phyloP scores from a whole-genome alignment of 306 rosid species.

The Mimosa pudica region DNA sequence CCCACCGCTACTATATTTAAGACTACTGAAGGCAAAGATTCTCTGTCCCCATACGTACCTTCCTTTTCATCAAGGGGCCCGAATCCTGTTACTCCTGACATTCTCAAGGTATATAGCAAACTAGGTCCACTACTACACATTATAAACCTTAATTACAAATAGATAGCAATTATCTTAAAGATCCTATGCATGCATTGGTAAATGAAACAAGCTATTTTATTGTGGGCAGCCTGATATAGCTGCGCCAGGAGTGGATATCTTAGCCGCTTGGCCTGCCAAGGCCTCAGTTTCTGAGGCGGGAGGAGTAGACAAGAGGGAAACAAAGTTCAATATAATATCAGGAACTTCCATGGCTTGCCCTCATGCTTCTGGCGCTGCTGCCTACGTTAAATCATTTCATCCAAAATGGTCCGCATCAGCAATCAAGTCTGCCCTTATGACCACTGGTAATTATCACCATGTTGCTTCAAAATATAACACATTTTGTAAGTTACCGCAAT shows the following conservation, averaged over 20 bases:
- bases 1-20: neutral
- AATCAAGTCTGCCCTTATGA: slow-evolving; percentile 39
- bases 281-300: neutral
- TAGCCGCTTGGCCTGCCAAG: slow-evolving; percentile 42
- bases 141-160: neutral
- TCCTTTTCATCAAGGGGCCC: neutral
- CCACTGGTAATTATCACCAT: slow-evolving; percentile 27
- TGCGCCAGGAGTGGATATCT: slow-evolving; percentile 40
- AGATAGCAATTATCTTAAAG: too few species aligned
- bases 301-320: slow-evolving; percentile 6
- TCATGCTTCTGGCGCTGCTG: slow-evolving; percentile 38
- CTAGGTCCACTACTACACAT: neutral
- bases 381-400: slow-evolving; percentile 47
- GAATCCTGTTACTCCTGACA: neutral
- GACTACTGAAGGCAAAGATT: neutral
- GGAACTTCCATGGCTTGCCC: slow-evolving; percentile 60
- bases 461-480: too few species aligned
- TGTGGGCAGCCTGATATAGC: slow-evolving; percentile 41
- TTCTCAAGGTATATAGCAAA: neutral
- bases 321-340: neutral
- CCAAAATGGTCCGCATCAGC: slow-evolving; percentile 49
- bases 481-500: too few species aligned
- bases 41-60: neutral
- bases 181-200: too few species aligned
- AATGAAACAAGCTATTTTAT: too few species aligned